Base-by-base conservation (phyloP, 306 rosid genomes). In the Cucurbita argyrosperma region DNA sequence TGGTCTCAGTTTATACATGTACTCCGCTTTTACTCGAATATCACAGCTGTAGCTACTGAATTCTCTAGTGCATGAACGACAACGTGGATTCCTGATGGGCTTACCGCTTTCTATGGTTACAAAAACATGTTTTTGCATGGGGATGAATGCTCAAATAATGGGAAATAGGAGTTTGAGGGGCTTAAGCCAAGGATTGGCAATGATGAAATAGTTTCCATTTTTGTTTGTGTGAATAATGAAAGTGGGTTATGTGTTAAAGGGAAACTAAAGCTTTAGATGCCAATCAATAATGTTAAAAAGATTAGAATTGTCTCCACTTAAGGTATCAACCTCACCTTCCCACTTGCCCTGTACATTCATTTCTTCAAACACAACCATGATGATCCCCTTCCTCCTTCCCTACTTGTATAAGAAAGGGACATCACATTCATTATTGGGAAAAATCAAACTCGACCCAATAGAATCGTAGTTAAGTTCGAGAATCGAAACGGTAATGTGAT, bases 181-280 rank as follows among this genome's bases (percentile, higher is more conserved):
- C 16, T 65, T 65, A 42, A 42, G 71, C n/a, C 35, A 65, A 65
- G 71, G 52, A 42, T 65, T 65, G 53, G 37, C n/a, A 65, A 64
- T 65, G 42, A 65, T 65, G 71, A 65, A 65, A 65, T 10, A 65
- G 71, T 65, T 67, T 46, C 42, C 73, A 67, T 19, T 67, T 64
- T 67, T 67, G 54, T 67, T 45, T 45, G 18, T 67, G 56, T 46
- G 73, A 67, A 46, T 46, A 18, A 45, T 46, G 56, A 46, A 67
- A 67, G 56, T 19, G 40, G 52, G 14, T 18, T 45, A 65, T 30
- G 35, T 30, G 35, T 30, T 30, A 30, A 30, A 30, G 35, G 35
- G 35, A 30, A 30, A 30, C 35, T 30, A 45, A 67, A 21, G 38
- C 5, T 21, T 45, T 67, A 11, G 72, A 67, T 0, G 6, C 19